These are phyloP conservation scores for Chlorella sorokiniana DNA, from an alignment of 139 green algal genomes.

Conservation along the genomic window DNA sequence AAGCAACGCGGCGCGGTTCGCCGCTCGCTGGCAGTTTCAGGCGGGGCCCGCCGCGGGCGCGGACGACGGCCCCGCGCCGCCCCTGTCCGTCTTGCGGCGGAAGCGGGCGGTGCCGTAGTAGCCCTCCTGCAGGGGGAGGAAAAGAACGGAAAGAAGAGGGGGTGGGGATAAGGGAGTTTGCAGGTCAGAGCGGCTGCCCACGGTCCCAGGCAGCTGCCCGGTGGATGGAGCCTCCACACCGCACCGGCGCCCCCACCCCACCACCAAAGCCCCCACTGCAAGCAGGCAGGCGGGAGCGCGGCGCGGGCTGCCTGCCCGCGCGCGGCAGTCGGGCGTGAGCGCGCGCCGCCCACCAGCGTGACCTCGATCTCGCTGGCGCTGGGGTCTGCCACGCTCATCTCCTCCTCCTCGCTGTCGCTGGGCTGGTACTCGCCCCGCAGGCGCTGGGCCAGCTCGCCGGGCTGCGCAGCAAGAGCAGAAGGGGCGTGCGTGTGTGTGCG, in stretches of 20 bases:
- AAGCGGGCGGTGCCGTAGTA: conserved; percentile 25
- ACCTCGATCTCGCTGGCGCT: conserved; percentile 7
- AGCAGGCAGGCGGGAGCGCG: not conserved
- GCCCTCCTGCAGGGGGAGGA: conserved; percentile 1
- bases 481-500: not conserved
- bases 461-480: not conserved
- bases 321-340: not conserved
- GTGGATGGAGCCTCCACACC: too few relatives aligned
- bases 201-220: too few relatives aligned
- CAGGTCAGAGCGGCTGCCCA: too few relatives aligned
- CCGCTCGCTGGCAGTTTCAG: too few relatives aligned
- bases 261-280: too few relatives aligned
- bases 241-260: too few relatives aligned
- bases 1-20: too few relatives aligned
- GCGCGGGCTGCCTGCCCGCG: not conserved
- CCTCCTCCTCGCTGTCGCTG: conserved; percentile 32
- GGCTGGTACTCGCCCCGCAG: conserved; percentile 24
- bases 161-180: too few relatives aligned
- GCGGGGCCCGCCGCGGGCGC: too few relatives aligned
- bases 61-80: not conserved
- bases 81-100: conserved; percentile 6
- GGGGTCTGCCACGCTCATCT: conserved; percentile 21
- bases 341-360: not conserved
- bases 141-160: not conserved
- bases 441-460: conserved; percentile 18